Evolutionary conservation across 257 asterid genomes (phyloP), one percentile per base, ranked within the genome.

Genomic region (Osmanthus fragrans): DNA sequence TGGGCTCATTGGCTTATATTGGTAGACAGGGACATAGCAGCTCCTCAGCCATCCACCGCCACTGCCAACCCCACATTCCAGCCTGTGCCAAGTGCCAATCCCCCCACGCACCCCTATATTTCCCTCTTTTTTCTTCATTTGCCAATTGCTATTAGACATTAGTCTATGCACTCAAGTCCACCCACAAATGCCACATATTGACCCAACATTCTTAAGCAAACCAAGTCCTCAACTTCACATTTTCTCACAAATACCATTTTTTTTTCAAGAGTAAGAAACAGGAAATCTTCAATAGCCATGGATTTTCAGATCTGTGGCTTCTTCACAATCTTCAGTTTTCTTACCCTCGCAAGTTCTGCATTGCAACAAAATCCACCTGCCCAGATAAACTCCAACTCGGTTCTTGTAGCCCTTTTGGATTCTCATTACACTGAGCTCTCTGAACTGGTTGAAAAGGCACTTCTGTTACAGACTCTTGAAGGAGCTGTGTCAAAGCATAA

Each of bases 401-500:
- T 47, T 15, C 58, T 47, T 4, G 58, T 47, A 47, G 58, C n/a
- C 58, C 7, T 47, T 47, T 15, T 47, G 58, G 58, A 47, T 47
- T 47, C n/a, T 47, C 58, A 47, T 16, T 47, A 47, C 58, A 47
- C 21, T 4, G 51, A 42, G 51, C 18, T 96, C 2, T 90, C 99
- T 0, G 99, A 96, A 85, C 96, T 96, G 0, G 91, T 96, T 37
- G 99, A 96, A 79, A 96, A 93, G 71, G 98, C 99, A 0, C 92
- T 96, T 0, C 66, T 96, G 65, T 83, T 96, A 4, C 98, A 93
- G 74, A 88, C 94, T 0, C 92, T 96, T 0, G 98, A 95, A 78
- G 88, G 90, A 19, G 94, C 98, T 0, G 98, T 95, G 0, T 81
- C 97, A 0, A 79, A 71, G 23, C 97, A 95, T 70, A 95, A 95